phyloP scores from a whole-genome alignment of 73 alveolate genomes.

The Tetrahymena malaccensis region DNA sequence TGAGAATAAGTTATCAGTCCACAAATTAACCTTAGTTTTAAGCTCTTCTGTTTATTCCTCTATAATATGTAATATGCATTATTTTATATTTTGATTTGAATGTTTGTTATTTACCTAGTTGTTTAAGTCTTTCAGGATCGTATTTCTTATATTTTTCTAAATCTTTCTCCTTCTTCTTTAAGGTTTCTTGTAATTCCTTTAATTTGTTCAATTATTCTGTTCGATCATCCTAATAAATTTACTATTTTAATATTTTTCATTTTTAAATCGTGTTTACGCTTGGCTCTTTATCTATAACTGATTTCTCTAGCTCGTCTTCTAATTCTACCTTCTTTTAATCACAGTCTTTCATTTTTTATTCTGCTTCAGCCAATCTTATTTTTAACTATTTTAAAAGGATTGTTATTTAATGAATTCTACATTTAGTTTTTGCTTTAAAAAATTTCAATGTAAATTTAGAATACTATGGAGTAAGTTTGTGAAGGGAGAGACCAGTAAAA shows the following conservation, averaged over 20 bases:
- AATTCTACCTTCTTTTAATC: background rate
- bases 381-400: background rate
- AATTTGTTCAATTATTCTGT: background rate
- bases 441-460: background rate
- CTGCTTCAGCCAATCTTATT: background rate
- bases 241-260: background rate
- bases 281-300: background rate
- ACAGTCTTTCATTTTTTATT: background rate
- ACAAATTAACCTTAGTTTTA: background rate
- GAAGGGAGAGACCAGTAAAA: conserved; percentile 42
- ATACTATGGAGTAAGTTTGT: background rate
- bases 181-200: background rate
- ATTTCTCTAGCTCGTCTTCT: background rate
- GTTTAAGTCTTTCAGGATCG: background rate
- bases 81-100: no score
- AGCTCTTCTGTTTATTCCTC: background rate
- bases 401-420: background rate
- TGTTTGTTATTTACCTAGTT: background rate
- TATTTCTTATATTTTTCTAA: background rate
- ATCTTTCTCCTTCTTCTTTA: background rate
- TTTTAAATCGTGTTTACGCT: background rate
- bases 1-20: background rate
- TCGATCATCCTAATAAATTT: background rate
- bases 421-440: background rate
- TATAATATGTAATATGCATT: background rate